phyloP scores from a whole-genome alignment of 2,329 filamentous ascomycete genomes.

The Trichocomaceae sp. region DNA sequence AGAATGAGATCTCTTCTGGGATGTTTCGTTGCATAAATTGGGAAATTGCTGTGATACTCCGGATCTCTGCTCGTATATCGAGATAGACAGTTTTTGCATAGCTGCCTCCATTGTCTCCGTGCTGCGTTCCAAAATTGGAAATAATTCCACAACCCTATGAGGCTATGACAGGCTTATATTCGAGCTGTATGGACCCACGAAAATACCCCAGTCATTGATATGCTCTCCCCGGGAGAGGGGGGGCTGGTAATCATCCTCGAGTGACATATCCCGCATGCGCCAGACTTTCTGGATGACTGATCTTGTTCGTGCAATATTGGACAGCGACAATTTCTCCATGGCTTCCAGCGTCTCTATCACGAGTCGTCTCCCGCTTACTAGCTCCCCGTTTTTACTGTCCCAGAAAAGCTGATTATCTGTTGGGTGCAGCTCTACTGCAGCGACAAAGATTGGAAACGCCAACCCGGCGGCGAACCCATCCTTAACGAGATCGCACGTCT shows the following conservation, averaged over 20 bases:
- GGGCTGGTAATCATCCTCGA: slow-evolving; percentile 16
- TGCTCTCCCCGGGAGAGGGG: slow-evolving; percentile 8
- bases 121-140: neutral
- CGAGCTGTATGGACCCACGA: slow-evolving; percentile 37
- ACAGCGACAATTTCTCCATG: slow-evolving; percentile 37
- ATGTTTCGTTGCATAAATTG: too few relatives aligned
- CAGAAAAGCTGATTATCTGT: slow-evolving; percentile 32
- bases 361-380: slow-evolving; percentile 31
- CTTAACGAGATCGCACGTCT: slow-evolving; percentile 29
- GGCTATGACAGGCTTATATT: slow-evolving; percentile 39
- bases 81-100: neutral
- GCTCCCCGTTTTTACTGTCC: slow-evolving; percentile 15
- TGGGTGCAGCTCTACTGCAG: slow-evolving; percentile 38
- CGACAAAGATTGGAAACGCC: slow-evolving; percentile 41
- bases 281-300: slow-evolving; percentile 45
- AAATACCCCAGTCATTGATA: slow-evolving; percentile 39
- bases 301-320: slow-evolving; percentile 41
- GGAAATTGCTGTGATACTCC: too few relatives aligned
- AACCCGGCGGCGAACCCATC: slow-evolving; percentile 29
- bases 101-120: neutral
- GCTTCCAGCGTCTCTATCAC: slow-evolving; percentile 36
- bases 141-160: slow-evolving; percentile 21
- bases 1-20: too few relatives aligned
- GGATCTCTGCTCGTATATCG: neutral
- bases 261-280: slow-evolving; percentile 38